Evolutionary conservation across 2,329 filamentous ascomycete species (phyloP), one percentile per base, ranked within the genome.

Genomic region (Trichoderma sp.): DNA sequence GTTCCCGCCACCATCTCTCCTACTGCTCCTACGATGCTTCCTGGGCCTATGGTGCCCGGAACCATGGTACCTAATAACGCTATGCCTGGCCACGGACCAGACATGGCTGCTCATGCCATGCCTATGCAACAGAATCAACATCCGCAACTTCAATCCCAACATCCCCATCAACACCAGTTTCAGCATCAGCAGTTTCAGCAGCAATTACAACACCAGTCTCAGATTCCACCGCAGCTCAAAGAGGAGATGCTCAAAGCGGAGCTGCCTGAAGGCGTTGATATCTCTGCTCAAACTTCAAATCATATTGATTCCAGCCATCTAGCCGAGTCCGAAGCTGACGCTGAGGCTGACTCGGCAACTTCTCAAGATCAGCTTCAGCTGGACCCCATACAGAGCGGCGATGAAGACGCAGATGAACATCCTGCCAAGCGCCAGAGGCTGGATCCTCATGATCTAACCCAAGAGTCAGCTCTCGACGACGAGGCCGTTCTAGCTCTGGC

Each of bases 401-500:
- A 77, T 56, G 71, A 73, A n/a, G 77, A 74, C 10, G 61, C 66
- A 7, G 63, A 81, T 4, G 78, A 81, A 63, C 82, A 79, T 19
- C 73, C 74, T 5, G 74, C 78, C 4, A 86, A 85, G 71, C 79
- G 83, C 11, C 80, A 75, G 49, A 78, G 81, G 37, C 71, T 84
- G 5, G 78, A 80, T 14, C 43, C 69, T 5, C 76, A 77, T 4
- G 75, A 74, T 4, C 35, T 71, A 5, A 60, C 65, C 11, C 61
- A 63, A 35, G 74, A 74, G 2, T 70, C 75, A 4, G 74, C 76
- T 19, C 61, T 75, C n/a, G 72, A 75, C 13, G 83, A 85, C 33
- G 84, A 86, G 68, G 83, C 83, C 5, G 81, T 86, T 14, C 71
- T 86, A 70, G 83, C 82, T 8, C 74, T 86, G 53, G 81, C 83